Evolutionary conservation across 176 grass and related monocot species (phyloP).

Genomic region (Ampelocalamus luodianensis): DNA sequence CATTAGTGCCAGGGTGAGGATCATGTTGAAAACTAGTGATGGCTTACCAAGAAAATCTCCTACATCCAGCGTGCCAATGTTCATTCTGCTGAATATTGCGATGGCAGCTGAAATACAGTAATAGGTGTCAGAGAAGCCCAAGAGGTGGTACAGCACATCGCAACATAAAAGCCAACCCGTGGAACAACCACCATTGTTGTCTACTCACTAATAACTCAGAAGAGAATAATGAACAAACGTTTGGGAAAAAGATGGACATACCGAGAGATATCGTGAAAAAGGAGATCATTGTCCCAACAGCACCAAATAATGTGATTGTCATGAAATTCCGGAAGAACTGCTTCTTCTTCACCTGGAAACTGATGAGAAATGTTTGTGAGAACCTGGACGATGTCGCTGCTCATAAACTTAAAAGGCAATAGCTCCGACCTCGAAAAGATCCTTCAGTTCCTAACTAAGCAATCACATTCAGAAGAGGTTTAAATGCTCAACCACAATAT

Average conservation of each 20-base stretch:
- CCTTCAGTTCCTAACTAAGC: background rate
- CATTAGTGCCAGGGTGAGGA: background rate
- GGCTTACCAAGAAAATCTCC: constrained; percentile 94
- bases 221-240: no score
- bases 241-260: constrained; percentile 46
- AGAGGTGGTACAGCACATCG: constrained; percentile 27
- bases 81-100: constrained; percentile 80
- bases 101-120: constrained; percentile 66
- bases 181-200: background rate
- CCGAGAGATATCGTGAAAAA: constrained; percentile 92
- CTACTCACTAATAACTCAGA: background rate
- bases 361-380: constrained; percentile 51
- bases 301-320: constrained; percentile 93
- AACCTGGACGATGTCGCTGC: background rate
- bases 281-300: constrained; percentile 89
- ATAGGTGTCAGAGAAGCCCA: constrained; percentile 41
- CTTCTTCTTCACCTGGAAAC: constrained; percentile 99
- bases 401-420: background rate
- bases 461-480: background rate
- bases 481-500: background rate
- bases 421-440: background rate
- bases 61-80: constrained; percentile 84
- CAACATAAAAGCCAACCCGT: constrained; percentile 23
- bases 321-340: constrained; percentile 98
- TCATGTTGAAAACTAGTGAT: constrained; percentile 32